Percentiles rank a stretch among this genome's conserved stretches.
Evolutionary conservation across 2,329 filamentous ascomycete species (phyloP).

Genomic region (Pseudocercospora crystallina): DNA sequence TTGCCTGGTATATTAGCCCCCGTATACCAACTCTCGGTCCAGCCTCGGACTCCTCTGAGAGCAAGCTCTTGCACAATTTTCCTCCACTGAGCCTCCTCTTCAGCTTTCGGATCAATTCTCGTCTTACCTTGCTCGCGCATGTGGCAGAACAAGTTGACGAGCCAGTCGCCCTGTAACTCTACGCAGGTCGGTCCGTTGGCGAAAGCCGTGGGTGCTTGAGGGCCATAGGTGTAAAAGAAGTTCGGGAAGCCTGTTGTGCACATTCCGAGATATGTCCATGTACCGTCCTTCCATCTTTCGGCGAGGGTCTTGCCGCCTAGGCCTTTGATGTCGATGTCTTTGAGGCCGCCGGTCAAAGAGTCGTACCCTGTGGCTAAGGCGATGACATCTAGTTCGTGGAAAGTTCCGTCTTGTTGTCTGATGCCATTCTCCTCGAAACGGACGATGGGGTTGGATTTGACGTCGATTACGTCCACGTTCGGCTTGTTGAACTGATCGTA

Average conservation of each 20-base stretch:
- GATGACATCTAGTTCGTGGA: conserved; percentile 43
- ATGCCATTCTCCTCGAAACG: conserved; percentile 40
- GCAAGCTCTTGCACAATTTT: conserved; percentile 39
- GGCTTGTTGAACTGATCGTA: conserved; percentile 45
- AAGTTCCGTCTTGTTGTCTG: conserved; percentile 37
- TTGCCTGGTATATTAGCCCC: conserved; percentile 47
- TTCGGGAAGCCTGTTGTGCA: conserved; percentile 31
- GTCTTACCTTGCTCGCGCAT: conserved; percentile 14
- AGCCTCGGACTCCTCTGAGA: conserved; percentile 39
- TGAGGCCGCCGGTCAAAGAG: conserved; percentile 32
- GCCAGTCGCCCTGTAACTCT: conserved; percentile 38
- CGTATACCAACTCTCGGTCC: conserved; percentile 33
- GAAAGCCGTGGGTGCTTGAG: conserved; percentile 46
- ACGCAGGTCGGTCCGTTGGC: conserved; percentile 40
- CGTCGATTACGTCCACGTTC: conserved; percentile 44
- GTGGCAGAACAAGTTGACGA: conserved; percentile 25
- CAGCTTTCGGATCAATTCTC: conserved; percentile 28
- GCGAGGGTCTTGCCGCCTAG: conserved; percentile 34
- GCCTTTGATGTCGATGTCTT: conserved; percentile 35
- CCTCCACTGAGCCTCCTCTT: conserved; percentile 32
- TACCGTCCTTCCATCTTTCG: conserved; percentile 28
- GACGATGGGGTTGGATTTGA: conserved; percentile 41
- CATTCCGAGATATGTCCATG: conserved; percentile 40
- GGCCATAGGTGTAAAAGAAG: conserved; percentile 38
- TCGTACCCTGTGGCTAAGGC: conserved; percentile 46